These are phyloP conservation scores for Neurospora sp. DNA, from an alignment of 495 filamentous ascomycete genomes.

Conservation along the genomic window DNA sequence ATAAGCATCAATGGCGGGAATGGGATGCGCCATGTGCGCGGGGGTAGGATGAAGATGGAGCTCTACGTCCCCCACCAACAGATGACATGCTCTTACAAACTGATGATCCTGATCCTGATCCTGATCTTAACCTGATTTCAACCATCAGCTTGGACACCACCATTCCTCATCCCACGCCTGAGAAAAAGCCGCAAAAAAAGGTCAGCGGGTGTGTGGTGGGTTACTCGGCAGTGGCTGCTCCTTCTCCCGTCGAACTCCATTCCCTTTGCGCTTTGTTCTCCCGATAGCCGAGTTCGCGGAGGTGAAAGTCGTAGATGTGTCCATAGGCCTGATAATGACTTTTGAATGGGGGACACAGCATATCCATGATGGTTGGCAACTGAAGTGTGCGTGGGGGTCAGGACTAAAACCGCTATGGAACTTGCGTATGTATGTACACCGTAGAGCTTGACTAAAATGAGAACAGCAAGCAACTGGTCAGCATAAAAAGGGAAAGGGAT, in stretches of 20 bases:
- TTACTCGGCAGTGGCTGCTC: background rate
- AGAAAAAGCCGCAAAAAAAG: background rate
- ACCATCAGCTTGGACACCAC: background rate
- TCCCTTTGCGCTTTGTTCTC: background rate
- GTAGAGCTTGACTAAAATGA: background rate
- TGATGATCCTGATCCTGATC: background rate
- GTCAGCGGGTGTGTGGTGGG: too few species aligned
- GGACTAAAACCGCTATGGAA: background rate
- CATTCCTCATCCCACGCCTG: background rate
- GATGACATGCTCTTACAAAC: background rate
- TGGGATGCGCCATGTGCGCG: too few species aligned
- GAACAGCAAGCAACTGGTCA: background rate
- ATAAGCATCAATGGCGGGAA: background rate
- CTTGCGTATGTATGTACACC: background rate
- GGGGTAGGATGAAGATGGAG: background rate
- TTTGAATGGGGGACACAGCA: background rate
- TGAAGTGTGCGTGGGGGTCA: background rate
- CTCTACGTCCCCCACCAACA: background rate
- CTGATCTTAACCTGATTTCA: background rate
- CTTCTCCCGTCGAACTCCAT: background rate
- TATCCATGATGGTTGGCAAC: background rate
- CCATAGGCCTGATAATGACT: background rate
- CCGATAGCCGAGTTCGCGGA: background rate
- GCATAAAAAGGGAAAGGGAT: background rate
- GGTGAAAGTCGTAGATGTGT: background rate